phyloP scores from a whole-genome alignment of 2,329 filamentous ascomycete genomes.

The Lecanicillium sp. region DNA sequence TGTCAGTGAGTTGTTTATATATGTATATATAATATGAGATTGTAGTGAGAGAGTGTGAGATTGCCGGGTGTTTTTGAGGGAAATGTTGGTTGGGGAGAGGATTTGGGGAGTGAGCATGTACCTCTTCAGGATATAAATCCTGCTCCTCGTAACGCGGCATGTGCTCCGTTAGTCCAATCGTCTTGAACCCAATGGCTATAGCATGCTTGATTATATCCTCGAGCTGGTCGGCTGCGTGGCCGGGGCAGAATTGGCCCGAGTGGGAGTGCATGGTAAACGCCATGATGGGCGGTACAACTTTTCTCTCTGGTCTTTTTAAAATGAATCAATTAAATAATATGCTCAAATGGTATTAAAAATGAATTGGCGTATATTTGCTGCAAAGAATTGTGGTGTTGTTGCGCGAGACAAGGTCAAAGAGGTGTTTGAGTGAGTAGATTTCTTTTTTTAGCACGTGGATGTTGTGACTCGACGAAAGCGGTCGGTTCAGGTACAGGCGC shows the following conservation, averaged over 20 bases:
- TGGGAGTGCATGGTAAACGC: constrained; percentile 97
- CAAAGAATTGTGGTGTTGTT: no score
- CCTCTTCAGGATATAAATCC: constrained; percentile 92
- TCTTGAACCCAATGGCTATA: constrained; percentile 68
- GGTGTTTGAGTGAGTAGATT: not conserved
- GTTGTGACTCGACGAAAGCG: constrained; percentile 8
- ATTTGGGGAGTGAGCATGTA: constrained; percentile 20
- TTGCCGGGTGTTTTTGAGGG: no score
- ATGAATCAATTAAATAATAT: no score
- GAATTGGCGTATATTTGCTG: not conserved
- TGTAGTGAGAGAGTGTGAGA: no score
- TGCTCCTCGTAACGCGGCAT: constrained; percentile 69
- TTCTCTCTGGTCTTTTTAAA: no score
- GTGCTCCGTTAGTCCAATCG: constrained; percentile 87
- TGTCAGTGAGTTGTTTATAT: constrained; percentile 13
- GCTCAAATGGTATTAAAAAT: not conserved
- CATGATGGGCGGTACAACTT: constrained; percentile 47
- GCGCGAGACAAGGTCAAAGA: no score
- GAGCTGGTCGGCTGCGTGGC: constrained; percentile 77
- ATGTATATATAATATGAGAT: constrained; percentile 6
- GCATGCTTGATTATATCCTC: constrained; percentile 78
- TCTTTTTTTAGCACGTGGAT: constrained; percentile 1
- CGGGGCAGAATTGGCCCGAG: constrained; percentile 91
- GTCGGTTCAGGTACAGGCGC: not conserved
- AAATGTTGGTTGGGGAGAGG: not conserved